Evolutionary conservation across 306 rosid species (phyloP), one percentile per base, ranked within the genome.

Genomic region (Rubus idaeus): DNA sequence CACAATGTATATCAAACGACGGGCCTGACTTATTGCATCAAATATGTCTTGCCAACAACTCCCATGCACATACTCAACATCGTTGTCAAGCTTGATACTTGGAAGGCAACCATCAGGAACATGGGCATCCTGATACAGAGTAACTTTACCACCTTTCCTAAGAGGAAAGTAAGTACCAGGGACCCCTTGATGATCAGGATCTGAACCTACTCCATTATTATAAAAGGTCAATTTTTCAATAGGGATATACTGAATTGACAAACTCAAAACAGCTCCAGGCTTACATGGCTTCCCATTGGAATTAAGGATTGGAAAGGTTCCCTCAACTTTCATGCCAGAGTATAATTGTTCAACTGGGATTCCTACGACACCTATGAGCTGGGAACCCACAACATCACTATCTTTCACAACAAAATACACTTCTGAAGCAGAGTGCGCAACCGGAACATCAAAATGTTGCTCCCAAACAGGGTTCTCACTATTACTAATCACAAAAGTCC

Each of bases 91-190:
- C 83, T 75, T 75, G 81, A 91, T 75, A 76, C 20, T 77, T 0
- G 93, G 93, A 84, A 87, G 88, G 75, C 75, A 85, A 17, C 86
- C 91, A 50, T 84, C 84, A 61, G 77, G 82, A 78, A 74, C 91
- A 87, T 92, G 97, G 58, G 97, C 96, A 79, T 92, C 98, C 73
- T 92, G 98, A 84, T 94, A 94, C 40, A 94, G 90, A 47, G 88
- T 90, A 66, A 94, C 93, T 55, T 74, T 79, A 26, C 97, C 91
- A 23, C 97, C 91, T 70, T 79, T 90, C 78, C 96, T 87, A 63
- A 88, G 83, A 52, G 98, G 97, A 84, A 94, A 94, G 71, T 90
- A 91, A 1, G 93, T 90, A 35, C 64, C 86, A 14, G 90, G 89
- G 10, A 94, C 97, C 41, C 96, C 98, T 78, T 80, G 78, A 68